Evolutionary conservation across 2,329 filamentous ascomycete genomes (phyloP).

Genomic region (Aureobasidium sp.): DNA sequence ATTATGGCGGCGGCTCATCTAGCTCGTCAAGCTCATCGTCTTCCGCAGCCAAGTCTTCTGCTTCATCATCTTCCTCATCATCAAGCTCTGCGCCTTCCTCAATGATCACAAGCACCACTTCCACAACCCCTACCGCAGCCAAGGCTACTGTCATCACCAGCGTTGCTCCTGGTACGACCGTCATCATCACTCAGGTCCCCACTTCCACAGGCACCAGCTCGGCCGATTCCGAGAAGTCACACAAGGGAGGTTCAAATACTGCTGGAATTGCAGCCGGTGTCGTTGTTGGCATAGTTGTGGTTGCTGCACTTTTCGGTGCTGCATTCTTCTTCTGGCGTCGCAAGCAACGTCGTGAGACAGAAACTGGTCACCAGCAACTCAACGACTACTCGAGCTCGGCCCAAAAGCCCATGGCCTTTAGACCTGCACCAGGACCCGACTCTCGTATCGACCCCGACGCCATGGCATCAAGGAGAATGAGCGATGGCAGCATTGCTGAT

Average conservation of each 20-base stretch:
- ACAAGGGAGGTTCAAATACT: conserved; percentile 39
- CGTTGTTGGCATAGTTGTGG: conserved; percentile 69
- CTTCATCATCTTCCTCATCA: conserved; percentile 13
- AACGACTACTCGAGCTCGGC: conserved; percentile 65
- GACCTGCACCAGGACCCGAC: conserved; percentile 55
- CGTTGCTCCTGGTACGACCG: conserved; percentile 23
- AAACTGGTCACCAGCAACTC: conserved; percentile 77
- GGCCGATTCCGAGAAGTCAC: conserved; percentile 43
- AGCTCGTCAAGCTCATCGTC: conserved; percentile 12
- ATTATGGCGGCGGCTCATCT: conserved; percentile 20
- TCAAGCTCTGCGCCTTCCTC: neutral
- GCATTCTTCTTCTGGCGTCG: conserved; percentile 67
- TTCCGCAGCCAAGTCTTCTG: conserved; percentile 14
- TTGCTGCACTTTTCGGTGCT: conserved; percentile 58
- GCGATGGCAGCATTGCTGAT: conserved; percentile 92
- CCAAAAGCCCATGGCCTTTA: conserved; percentile 41
- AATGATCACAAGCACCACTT: neutral
- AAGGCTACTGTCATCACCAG: conserved; percentile 23
- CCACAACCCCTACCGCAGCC: conserved; percentile 13
- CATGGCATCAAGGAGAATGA: conserved; percentile 74
- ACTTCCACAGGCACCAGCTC: conserved; percentile 33
- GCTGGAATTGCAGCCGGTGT: conserved; percentile 80
- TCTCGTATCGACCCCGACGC: conserved; percentile 76
- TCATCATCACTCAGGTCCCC: conserved; percentile 25
- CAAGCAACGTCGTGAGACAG: conserved; percentile 60